Evolutionary conservation across 495 filamentous ascomycete species (phyloP).

Genomic region (Chaetomium cochliodes): DNA sequence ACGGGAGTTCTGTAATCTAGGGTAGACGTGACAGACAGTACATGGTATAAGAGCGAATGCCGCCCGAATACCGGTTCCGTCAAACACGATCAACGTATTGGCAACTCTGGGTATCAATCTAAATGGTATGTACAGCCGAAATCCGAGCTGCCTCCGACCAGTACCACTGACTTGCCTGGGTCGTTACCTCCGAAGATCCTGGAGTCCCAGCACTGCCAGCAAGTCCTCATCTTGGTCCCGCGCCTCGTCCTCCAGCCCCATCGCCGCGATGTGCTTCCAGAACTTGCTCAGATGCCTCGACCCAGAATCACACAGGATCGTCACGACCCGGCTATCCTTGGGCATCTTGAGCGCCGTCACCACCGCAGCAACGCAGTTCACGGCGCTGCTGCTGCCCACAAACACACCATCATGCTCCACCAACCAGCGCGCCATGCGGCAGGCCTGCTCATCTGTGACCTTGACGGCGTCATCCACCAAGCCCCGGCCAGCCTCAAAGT

Average conservation of each 20-base stretch:
- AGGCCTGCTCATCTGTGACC: conserved; percentile 88
- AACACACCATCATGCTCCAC: conserved; percentile 97
- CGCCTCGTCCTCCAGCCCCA: conserved; percentile 25
- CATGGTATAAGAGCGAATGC: neutral
- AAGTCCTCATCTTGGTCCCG: conserved; percentile 30
- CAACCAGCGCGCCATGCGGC: conserved; percentile 89
- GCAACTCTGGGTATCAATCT: conserved; percentile 10
- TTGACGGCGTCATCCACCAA: conserved; percentile 86
- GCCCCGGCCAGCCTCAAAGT: conserved; percentile 82
- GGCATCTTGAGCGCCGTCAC: conserved; percentile 69
- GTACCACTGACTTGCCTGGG: neutral
- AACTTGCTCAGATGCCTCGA: conserved; percentile 91
- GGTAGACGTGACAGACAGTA: neutral
- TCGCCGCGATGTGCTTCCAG: conserved; percentile 75
- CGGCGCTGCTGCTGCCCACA: conserved; percentile 86
- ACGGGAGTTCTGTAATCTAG: neutral
- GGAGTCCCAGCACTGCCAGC: conserved; percentile 40
- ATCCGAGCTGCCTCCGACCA: neutral
- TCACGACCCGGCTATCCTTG: conserved; percentile 75
- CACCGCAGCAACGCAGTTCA: conserved; percentile 92
- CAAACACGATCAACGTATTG: neutral
- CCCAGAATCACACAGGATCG: conserved; percentile 87
- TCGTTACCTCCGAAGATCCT: conserved; percentile 25
- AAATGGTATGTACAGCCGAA: neutral
- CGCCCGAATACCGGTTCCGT: neutral